These are phyloP conservation scores for Rhazya stricta DNA, from an alignment of 257 asterid species.

Conservation along the genomic window DNA sequence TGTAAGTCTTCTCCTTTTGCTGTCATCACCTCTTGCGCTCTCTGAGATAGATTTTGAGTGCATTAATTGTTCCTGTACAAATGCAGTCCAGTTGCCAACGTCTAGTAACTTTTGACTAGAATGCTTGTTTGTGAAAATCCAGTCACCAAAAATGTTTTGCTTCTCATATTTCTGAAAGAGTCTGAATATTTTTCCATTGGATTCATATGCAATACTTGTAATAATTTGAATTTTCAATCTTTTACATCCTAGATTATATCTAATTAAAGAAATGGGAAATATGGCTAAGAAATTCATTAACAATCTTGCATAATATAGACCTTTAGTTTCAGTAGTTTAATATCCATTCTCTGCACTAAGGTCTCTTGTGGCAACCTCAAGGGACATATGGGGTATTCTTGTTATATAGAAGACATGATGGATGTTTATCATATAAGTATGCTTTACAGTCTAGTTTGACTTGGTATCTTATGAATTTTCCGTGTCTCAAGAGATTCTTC, in stretches of 20 bases:
- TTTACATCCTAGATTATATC: not conserved
- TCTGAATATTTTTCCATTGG: not conserved
- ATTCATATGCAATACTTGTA: not conserved
- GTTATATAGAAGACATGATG: not conserved
- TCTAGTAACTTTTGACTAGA: not conserved
- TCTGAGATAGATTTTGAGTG: constrained; percentile 8
- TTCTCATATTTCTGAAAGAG: not conserved
- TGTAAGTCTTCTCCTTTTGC: constrained; percentile 44
- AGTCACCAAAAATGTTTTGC: not conserved
- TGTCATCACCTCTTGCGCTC: constrained; percentile 1
- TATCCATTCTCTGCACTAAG: not conserved
- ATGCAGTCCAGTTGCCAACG: not conserved
- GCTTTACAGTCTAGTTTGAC: not conserved
- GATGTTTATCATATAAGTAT: not conserved
- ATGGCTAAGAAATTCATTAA: not conserved
- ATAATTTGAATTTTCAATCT: not conserved
- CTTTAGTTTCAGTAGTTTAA: not conserved
- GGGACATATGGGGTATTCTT: not conserved
- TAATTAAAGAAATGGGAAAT: not conserved
- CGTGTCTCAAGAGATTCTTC: not conserved
- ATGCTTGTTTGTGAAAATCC: not conserved
- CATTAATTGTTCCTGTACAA: not conserved
- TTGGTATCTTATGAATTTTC: not conserved
- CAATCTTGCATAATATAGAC: not conserved
- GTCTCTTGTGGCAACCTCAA: not conserved